phyloP scores from a whole-genome alignment of 169 alveolate species.

The Ichthyophthirius multifiliis region DNA sequence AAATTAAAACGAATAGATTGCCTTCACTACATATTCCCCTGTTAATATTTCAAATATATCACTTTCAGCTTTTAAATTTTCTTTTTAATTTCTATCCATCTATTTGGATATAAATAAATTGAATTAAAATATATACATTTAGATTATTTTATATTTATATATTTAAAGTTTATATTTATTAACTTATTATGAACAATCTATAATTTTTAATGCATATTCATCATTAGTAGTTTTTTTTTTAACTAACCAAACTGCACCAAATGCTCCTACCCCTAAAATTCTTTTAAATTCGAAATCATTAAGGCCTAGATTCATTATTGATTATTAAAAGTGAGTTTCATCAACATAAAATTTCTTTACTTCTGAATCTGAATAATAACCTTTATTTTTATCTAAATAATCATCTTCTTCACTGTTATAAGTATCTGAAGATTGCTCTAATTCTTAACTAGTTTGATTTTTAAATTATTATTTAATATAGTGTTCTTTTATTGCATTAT shows the following conservation, averaged over 20 bases:
- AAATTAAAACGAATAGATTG: constrained; percentile 43
- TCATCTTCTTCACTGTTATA: too few species aligned
- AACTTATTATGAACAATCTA: constrained; percentile 18
- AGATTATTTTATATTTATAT: background rate
- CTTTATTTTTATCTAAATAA: background rate
- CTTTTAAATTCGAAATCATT: constrained; percentile 48
- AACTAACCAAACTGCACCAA: constrained; percentile 57
- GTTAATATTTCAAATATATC: constrained; percentile 39
- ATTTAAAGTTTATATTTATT: background rate
- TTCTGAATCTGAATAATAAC: background rate
- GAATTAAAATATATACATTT: too few species aligned
- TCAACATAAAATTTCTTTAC: background rate
- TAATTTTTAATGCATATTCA: constrained; percentile 47
- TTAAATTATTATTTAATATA: too few species aligned
- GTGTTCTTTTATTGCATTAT: too few species aligned
- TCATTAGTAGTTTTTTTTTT: constrained; percentile 45
- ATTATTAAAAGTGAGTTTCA: background rate
- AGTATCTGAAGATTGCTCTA: too few species aligned
- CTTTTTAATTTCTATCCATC: constrained; percentile 14
- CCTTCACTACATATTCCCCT: constrained; percentile 44
- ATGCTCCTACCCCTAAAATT: constrained; percentile 51
- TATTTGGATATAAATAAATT: background rate
- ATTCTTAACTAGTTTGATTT: too few species aligned
- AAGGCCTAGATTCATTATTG: constrained; percentile 25
- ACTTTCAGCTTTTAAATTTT: constrained; percentile 42